Percentiles rank a stretch among this genome's conserved stretches.
These are phyloP conservation scores for Cryptococcus sp. DNA, from an alignment of 1,284 basidiomycete species.

Conservation along the genomic window DNA sequence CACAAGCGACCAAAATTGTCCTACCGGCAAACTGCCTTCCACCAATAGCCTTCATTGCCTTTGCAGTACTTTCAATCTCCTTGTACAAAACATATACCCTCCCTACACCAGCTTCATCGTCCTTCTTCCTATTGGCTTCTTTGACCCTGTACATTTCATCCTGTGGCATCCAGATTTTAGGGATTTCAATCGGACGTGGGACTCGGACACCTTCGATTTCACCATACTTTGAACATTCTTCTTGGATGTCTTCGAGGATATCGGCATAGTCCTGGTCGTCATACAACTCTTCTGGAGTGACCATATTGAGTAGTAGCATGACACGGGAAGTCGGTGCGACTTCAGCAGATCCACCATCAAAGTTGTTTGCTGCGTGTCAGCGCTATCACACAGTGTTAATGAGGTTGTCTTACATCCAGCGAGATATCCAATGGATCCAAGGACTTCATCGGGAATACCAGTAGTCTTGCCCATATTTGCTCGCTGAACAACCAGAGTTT, in stretches of 20 bases:
- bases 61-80: constrained; percentile 59
- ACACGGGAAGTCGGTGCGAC: constrained; percentile 65
- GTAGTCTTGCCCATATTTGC: constrained; percentile 54
- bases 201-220: constrained; percentile 78
- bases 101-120: constrained; percentile 87
- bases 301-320: constrained; percentile 98
- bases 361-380: constrained; percentile 67
- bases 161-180: constrained; percentile 70
- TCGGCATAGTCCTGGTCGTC: constrained; percentile 92
- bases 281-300: constrained; percentile 84
- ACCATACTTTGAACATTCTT: constrained; percentile 84
- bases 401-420: constrained; percentile 13
- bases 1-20: constrained; percentile 60
- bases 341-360: constrained; percentile 55
- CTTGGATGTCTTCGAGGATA: constrained; percentile 89
- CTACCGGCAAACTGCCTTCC: constrained; percentile 88
- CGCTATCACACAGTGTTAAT: constrained; percentile 2
- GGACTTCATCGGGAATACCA: constrained; percentile 22
- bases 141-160: constrained; percentile 55
- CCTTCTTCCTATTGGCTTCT: constrained; percentile 56
- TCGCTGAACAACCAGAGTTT: constrained; percentile 92
- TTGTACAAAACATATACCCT: constrained; percentile 86
- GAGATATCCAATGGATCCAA: constrained; percentile 43
- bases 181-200: constrained; percentile 71
- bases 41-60: constrained; percentile 76